Base-by-base conservation (phyloP, 768 basidiomycete genomes). In the Termitomyces sp. region DNA sequence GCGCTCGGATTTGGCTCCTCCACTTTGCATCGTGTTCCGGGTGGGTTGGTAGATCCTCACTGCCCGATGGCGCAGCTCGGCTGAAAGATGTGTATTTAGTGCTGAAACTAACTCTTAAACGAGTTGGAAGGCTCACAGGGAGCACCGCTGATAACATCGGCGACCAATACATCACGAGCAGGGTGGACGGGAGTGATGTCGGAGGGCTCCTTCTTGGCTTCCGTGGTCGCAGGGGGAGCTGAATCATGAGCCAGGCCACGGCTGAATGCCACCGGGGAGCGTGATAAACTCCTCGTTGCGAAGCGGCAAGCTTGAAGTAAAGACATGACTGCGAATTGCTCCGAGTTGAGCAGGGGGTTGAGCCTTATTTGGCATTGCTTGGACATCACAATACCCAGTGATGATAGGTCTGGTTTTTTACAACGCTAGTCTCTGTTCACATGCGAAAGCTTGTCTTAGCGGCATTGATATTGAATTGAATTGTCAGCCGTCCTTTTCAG, bases 1-100 rank as follows among this genome's bases (percentile, higher is more conserved):
- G 66, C 89, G 86, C 64, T 89, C 83, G 12, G 85, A 83, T 73
- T 95, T 95, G 54, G 85, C 87, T 44, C 86, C 81, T 51, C 93
- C 96, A 55, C 93, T 95, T 74, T 98, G 95, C 86, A 96, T 98
- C 3, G 95, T 95, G 65, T 93, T 93, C 58, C 91, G 87, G 6
- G 95, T 87, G 2, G 95, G 93, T 70, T 94, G 89, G 76, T 86
- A 99, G 68, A 99, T 93, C 51, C 95, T 86, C 45, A 97, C 95
- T 20, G 84, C 76, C 52, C 96, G 91, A 68, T 93, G 87, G 59
- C 84, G 88, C 60, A 98, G 83, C 72, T 97, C 88, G 61, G 73
- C 95, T 96, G 41, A 44, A 22, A 15, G 2, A 61, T 49, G 30
- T 12, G 22, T 22, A 53, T 30, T 20, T 6, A 30, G 46, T 20